These are phyloP conservation scores for Cokeromyces recurvatus DNA, from an alignment of 371 early-diverging fungal species.

Conservation along the genomic window DNA sequence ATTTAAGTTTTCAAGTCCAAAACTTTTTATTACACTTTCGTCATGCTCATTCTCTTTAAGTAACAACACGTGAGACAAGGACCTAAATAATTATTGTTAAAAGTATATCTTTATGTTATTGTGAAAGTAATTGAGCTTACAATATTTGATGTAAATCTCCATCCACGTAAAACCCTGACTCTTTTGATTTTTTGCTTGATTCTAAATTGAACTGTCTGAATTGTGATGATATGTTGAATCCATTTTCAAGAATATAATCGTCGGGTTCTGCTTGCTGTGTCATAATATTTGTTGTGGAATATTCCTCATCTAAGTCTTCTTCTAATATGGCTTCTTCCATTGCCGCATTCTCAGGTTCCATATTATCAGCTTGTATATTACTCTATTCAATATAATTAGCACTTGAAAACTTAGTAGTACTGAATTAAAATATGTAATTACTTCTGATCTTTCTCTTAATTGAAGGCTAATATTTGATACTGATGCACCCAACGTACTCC, in stretches of 20 bases:
- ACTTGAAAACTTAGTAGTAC: slow-evolving; percentile 6
- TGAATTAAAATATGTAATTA: background rate
- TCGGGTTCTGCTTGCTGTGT: too few species aligned
- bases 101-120: slow-evolving; percentile 2
- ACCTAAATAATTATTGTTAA: background rate
- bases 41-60: slow-evolving; percentile 7
- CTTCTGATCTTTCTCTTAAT: background rate
- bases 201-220: background rate
- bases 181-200: slow-evolving; percentile 1
- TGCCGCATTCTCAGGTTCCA: slow-evolving; percentile 4
- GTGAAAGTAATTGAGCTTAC: slow-evolving; percentile 4
- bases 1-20: slow-evolving; percentile 6
- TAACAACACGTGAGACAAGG: background rate
- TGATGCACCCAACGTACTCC: slow-evolving; percentile 1
- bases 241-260: too few species aligned
- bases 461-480: too few species aligned
- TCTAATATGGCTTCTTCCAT: too few species aligned
- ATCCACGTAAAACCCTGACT: slow-evolving; percentile 2
- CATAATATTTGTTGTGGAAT: too few species aligned
- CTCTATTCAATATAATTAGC: slow-evolving; percentile 12
- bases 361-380: background rate
- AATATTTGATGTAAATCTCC: slow-evolving; percentile 1
- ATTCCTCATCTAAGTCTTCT: slow-evolving; percentile 5
- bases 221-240: background rate
- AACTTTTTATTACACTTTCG: slow-evolving; percentile 1